Base-by-base conservation (phyloP, 169 alveolate genomes). In the Cryptosporidium sp. region DNA sequence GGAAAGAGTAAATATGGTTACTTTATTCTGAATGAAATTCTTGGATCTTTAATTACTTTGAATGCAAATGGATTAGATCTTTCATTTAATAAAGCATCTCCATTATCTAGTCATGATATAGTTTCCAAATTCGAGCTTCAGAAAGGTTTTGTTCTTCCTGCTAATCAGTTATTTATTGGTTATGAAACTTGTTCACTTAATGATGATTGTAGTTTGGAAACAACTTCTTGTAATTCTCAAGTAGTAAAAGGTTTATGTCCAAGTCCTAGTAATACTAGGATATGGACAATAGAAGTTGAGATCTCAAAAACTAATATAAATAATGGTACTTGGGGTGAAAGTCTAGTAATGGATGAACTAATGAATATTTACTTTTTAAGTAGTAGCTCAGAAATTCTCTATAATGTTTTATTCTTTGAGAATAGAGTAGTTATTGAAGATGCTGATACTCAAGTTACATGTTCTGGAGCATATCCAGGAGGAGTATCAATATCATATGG, bases 301-400 rank as follows among this genome's bases (percentile, higher is more conserved):
- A 31, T 73, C 21, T 52, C 71, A 3, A 42, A 73, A n/a, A 73
- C 86, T 5, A 52, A 53, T 12, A 52, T 73, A 5, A 73, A 56
- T 60, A 73, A 73, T 35, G 86, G 86, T n/a, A 73, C 86, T 26
- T 73, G 86, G 86, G 37, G 72, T 42, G 70, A 60, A 23, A 21
- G 37, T 33, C 33, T 53, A 33, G 68, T 58, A 2, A 10, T 73
- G 23, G 68, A 56, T 5, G 72, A 42, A 18, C 68, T 73, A 9
- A 23, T 73, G 44, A 73, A 73, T 58, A 37, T 35, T 10, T 73
- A 73, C 37, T 60, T 73, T 23, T 26, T 73, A 5, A 35, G 68
- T 37, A 16, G 44, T 60, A 21, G 60, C 26, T 31, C 35, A 16
- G 60, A 73, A 26, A 39, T 10, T 9, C 60, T 53, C 8, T 29